Conservation (phyloP, 495 filamentous ascomycete genomes). For the Penicillium longicatenatum region DNA sequence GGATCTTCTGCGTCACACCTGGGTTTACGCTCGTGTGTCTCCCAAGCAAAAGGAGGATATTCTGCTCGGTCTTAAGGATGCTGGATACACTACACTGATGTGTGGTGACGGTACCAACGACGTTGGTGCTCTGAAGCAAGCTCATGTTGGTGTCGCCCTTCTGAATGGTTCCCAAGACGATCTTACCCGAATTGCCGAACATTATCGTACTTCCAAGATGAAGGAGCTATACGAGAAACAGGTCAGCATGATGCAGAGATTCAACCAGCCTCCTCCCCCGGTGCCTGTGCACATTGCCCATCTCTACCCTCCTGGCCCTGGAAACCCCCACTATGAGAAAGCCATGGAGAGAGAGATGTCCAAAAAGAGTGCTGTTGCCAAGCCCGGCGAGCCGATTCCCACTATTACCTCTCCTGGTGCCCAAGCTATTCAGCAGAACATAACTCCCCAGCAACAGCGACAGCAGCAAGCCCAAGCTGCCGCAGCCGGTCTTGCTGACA, state of each 20-base stretch:
- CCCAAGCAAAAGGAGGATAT: constrained; percentile 99
- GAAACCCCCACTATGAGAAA: constrained; percentile 94
- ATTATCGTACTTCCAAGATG: constrained; percentile 92
- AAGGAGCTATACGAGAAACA: constrained; percentile 99
- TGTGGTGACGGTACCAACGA: constrained; percentile 99
- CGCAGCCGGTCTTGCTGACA: constrained; percentile 81
- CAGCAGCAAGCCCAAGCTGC: constrained; percentile 66
- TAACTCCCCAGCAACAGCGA: constrained; percentile 58
- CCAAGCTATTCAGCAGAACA: constrained; percentile 63
- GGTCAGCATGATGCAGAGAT: constrained; percentile 81
- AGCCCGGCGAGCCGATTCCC: constrained; percentile 58
- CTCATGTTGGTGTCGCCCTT: constrained; percentile 93
- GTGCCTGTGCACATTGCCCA: constrained; percentile 91
- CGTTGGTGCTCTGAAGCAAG: constrained; percentile 97
- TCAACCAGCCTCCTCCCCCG: constrained; percentile 88
- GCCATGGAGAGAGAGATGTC: constrained; percentile 81
- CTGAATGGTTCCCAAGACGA: constrained; percentile 94
- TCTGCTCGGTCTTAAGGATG: constrained; percentile 89
- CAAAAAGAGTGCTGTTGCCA: constrained; percentile 62
- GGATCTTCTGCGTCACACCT: constrained; percentile 80
- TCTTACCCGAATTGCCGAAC: constrained; percentile 85
- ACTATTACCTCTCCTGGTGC: constrained; percentile 72
- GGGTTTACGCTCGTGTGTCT: constrained; percentile 98
- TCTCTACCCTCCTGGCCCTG: constrained; percentile 86
- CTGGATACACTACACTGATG: constrained; percentile 98